These are phyloP conservation scores for Avicennia marina DNA, from an alignment of 257 asterid species.

Conservation along the genomic window DNA sequence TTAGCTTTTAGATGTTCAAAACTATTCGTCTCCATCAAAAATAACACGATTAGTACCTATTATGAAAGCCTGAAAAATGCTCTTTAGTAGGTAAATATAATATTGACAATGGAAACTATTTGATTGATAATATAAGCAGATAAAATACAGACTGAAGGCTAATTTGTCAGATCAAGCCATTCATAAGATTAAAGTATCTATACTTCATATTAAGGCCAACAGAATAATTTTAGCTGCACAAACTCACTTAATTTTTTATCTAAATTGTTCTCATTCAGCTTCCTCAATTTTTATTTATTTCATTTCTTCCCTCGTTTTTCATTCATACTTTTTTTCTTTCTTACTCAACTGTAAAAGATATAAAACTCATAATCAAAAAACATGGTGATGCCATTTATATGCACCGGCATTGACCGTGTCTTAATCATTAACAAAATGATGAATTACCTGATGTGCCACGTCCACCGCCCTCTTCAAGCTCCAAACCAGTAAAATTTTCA, in stretches of 20 bases:
- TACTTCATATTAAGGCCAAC: too few relatives aligned
- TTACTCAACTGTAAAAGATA: too few relatives aligned
- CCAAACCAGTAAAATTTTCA: constrained; percentile 72
- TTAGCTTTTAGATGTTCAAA: background rate
- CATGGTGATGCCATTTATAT: too few relatives aligned
- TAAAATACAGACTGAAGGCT: background rate
- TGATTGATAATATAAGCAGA: background rate
- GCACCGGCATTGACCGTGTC: too few relatives aligned
- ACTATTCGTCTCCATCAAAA: background rate
- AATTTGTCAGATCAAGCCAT: background rate
- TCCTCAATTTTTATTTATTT: too few relatives aligned
- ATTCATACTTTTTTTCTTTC: too few relatives aligned
- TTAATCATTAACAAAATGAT: too few relatives aligned
- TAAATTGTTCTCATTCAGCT: too few relatives aligned
- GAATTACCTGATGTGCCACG: constrained; percentile 82
- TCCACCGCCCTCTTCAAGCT: constrained; percentile 89
- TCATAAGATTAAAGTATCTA: background rate
- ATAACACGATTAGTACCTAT: background rate
- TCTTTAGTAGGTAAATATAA: background rate
- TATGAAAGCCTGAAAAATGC: background rate
- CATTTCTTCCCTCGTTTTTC: too few relatives aligned
- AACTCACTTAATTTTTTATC: too few relatives aligned
- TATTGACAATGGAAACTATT: background rate
- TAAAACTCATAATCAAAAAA: too few relatives aligned
- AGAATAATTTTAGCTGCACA: too few relatives aligned